Conservation (phyloP, 1,139 yeast genomes). For the Candida frijolesensis region DNA sequence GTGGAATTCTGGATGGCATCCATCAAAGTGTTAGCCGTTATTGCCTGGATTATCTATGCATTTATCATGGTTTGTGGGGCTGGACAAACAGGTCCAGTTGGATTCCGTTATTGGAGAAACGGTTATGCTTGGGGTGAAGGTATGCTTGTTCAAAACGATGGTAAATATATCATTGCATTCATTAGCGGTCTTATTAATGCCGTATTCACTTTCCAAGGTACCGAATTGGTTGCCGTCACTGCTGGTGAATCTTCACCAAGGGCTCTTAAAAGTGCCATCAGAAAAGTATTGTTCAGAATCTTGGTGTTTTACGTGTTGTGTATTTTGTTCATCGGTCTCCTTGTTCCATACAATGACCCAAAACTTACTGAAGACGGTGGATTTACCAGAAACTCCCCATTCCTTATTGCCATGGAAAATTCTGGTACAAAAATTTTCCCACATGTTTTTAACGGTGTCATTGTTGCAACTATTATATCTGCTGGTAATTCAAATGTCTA, state of each 20-base stretch:
- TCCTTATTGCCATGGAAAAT: constrained; percentile 59
- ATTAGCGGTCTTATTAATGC: constrained; percentile 62
- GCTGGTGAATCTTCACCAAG: constrained; percentile 90
- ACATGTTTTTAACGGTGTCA: constrained; percentile 75
- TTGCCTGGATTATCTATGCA: constrained; percentile 71
- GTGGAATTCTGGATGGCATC: constrained; percentile 56
- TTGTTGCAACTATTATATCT: constrained; percentile 66
- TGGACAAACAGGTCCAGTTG: constrained; percentile 70
- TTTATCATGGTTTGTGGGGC: constrained; percentile 76
- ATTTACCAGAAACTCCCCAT: constrained; percentile 52
- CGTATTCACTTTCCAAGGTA: constrained; percentile 80
- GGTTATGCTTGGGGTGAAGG: constrained; percentile 90
- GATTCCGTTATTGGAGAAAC: constrained; percentile 88
- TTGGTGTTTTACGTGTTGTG: constrained; percentile 81
- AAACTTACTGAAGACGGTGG: constrained; percentile 24
- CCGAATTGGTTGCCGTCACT: constrained; percentile 82
- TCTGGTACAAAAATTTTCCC: constrained; percentile 72
- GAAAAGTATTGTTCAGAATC: constrained; percentile 80
- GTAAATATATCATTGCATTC: constrained; percentile 47
- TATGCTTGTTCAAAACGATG: constrained; percentile 40
- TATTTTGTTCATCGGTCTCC: constrained; percentile 77
- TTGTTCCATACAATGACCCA: constrained; percentile 78
- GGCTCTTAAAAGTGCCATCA: constrained; percentile 68
- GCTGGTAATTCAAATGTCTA: constrained; percentile 82
- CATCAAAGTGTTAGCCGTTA: constrained; percentile 67